A percentile compares a stretch with the other conserved stretches of the same genome.
Conservation (phyloP, 345 rosid genomes). For the Bretschneidera sinensis region DNA sequence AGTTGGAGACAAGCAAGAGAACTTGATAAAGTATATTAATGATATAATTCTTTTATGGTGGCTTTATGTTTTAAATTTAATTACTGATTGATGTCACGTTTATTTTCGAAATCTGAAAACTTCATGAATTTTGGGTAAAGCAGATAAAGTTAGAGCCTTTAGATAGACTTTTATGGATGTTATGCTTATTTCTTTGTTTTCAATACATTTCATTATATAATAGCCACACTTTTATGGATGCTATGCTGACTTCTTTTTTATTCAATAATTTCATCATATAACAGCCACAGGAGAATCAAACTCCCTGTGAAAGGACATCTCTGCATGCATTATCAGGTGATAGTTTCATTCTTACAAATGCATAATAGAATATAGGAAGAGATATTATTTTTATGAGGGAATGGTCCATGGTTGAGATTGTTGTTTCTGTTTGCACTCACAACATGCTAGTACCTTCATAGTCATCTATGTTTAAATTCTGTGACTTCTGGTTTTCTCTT, state of each 20-base stretch:
- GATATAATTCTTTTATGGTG: too few relatives aligned
- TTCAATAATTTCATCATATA: not conserved
- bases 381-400: too few relatives aligned
- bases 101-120: too few relatives aligned
- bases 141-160: too few relatives aligned
- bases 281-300: constrained; percentile 12
- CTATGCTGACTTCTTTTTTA: not conserved
- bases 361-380: not conserved
- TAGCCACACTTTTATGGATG: not conserved
- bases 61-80: too few relatives aligned
- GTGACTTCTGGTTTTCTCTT: not conserved
- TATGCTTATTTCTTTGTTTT: too few relatives aligned
- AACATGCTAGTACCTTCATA: not conserved
- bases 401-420: too few relatives aligned
- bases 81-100: too few relatives aligned
- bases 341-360: not conserved
- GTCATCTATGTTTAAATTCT: not conserved
- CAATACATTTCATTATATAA: too few relatives aligned
- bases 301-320: constrained; percentile 13
- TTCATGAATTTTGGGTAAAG: not conserved
- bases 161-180: too few relatives aligned
- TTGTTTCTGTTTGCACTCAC: not conserved
- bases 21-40: too few relatives aligned
- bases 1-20: too few relatives aligned
- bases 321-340: constrained; percentile 16